phyloP scores from a whole-genome alignment of 2,329 filamentous ascomycete species.

The Phoma sp. region DNA sequence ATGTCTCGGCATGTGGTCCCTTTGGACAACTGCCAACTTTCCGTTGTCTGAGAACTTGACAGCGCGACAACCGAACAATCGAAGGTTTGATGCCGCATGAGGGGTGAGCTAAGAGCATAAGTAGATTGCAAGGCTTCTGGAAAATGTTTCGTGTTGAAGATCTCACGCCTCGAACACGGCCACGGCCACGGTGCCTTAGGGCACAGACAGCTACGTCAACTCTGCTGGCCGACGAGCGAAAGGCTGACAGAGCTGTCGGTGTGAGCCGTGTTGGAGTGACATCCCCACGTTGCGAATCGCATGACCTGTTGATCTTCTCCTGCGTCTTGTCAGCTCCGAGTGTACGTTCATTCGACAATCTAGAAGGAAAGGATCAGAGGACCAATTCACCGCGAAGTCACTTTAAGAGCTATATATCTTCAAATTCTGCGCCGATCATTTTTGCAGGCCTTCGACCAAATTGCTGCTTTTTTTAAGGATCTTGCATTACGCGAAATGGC shows the following conservation, averaged over 20 bases:
- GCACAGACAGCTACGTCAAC: background rate
- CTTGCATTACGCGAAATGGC: too few species aligned
- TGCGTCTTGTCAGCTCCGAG: too few species aligned
- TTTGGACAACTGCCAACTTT: conserved; percentile 10
- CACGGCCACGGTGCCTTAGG: background rate
- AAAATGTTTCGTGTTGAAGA: conserved; percentile 24
- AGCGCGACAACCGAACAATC: conserved; percentile 9
- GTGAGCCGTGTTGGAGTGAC: background rate
- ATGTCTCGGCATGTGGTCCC: conserved; percentile 9
- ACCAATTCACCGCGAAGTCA: too few species aligned
- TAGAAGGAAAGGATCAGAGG: too few species aligned
- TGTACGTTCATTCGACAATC: too few species aligned
- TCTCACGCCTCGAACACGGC: background rate
- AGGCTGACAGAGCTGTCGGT: background rate
- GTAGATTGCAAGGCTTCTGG: conserved; percentile 28
- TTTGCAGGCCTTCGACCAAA: too few species aligned
- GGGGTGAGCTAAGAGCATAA: conserved; percentile 10
- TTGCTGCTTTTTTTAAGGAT: too few species aligned
- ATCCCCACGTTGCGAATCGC: background rate
- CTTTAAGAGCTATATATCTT: too few species aligned
- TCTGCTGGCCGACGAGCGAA: background rate
- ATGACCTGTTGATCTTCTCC: background rate
- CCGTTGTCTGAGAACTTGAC: conserved; percentile 16
- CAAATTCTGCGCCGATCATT: too few species aligned
- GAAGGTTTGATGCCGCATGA: conserved; percentile 9